Evolutionary conservation across 768 basidiomycete species (phyloP).

Genomic region (Hericium coralloides): DNA sequence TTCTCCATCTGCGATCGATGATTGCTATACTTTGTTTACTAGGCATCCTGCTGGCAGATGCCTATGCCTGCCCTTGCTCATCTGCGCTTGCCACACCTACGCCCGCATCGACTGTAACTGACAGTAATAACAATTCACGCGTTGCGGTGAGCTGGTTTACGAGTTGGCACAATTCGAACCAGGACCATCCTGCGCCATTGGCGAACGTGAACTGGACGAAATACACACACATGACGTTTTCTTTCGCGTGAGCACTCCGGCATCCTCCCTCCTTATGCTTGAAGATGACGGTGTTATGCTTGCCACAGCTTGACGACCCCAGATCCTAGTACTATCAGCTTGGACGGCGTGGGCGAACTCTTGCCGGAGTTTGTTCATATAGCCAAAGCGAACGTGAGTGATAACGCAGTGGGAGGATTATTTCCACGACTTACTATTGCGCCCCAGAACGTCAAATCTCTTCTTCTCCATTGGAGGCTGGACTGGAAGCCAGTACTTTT

Average conservation of each 20-base stretch:
- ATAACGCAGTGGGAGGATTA: slow-evolving; percentile 15
- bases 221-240: slow-evolving; percentile 47
- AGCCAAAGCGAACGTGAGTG: slow-evolving; percentile 25
- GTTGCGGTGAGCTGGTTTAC: slow-evolving; percentile 49
- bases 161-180: slow-evolving; percentile 33
- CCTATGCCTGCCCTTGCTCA: no score
- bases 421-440: slow-evolving; percentile 16
- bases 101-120: no score
- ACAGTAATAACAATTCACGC: no score
- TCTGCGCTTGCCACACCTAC: no score
- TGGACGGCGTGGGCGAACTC: slow-evolving; percentile 18
- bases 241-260: slow-evolving; percentile 46
- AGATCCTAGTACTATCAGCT: slow-evolving; percentile 15
- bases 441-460: slow-evolving; percentile 20
- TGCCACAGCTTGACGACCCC: slow-evolving; percentile 26
- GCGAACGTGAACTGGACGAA: slow-evolving; percentile 43
- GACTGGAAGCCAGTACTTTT: slow-evolving; percentile 6
- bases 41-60: no score
- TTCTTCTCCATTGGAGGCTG: slow-evolving; percentile 11
- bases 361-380: slow-evolving; percentile 15
- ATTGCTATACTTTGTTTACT: no score
- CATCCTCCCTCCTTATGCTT: slow-evolving; percentile 12
- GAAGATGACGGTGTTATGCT: no score
- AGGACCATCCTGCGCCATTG: slow-evolving; percentile 24
- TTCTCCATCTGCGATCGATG: no score